Base-by-base conservation (phyloP, 495 filamentous ascomycete species). In the Hypoxylon fuscum region DNA sequence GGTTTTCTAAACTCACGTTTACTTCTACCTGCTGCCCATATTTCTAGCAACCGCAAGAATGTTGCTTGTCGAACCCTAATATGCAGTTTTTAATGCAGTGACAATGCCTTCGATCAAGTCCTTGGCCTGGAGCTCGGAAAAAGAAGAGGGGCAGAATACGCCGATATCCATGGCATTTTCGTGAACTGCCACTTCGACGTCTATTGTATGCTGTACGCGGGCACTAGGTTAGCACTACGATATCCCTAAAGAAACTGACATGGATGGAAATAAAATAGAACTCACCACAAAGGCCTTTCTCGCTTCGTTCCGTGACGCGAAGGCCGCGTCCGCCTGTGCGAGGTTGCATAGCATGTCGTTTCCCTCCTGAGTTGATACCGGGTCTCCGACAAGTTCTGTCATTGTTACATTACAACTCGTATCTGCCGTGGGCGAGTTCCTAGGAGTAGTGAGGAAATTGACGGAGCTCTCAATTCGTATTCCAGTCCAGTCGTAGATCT, bases 141-240 rank as follows among this genome's bases (percentile, higher is more conserved):
- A 47, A 29, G 41, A 42, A 9, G 62, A 49, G 27, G 79, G 74
- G 12, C 62, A 67, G 53, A 88, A 88, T 5, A 86, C 69, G 4
- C 85, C 85, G 41, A 88, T 72, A 46, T 83, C 79, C 67, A 87
- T 69, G 0, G 44, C 48, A 3, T 78, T 78, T 15, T 70, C 74
- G 3, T 67, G 53, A 9, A 86, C 46, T 8, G 78, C 74, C 21
- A 77, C 77, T 62, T 88, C 85, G 5, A 88, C 47, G 59, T 88
- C 84, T 23, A 87, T 32, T 0, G 81, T 71, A 52, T 80, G 76
- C 84, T 87, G 53, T 25, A 34, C 23, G 51, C n/a, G 15, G 8
- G 10, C 27, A 10, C 6, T 32, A 61, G 21, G 10, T 61, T 54
- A 48, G 46, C 25, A 50, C 64, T 57, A 67, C 43, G 37, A 51